Conservation (phyloP, 2,329 filamentous ascomycete species). For the Colletotrichum chrysophilum region DNA sequence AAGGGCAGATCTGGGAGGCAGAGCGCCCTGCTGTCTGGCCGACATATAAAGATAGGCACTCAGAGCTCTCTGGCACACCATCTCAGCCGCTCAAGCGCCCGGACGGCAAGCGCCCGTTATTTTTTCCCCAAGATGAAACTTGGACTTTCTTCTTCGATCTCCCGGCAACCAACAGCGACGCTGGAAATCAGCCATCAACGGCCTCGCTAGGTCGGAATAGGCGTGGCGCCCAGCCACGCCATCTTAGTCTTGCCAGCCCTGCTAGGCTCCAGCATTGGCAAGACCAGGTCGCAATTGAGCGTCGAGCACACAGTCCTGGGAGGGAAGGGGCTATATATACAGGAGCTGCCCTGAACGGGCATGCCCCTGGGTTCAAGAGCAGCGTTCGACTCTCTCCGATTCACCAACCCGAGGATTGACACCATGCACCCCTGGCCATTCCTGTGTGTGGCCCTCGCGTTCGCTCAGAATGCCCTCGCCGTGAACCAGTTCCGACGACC, state of each 20-base stretch:
- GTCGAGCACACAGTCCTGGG: not conserved
- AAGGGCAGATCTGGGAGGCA: not conserved
- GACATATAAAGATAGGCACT: not conserved
- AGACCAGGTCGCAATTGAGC: not conserved
- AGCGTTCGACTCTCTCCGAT: not conserved
- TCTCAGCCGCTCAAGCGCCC: not conserved
- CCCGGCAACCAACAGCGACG: not conserved
- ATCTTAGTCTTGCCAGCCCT: not conserved
- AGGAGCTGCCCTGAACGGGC: not conserved
- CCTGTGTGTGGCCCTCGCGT: not conserved
- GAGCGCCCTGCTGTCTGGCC: not conserved
- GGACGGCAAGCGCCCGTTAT: not conserved
- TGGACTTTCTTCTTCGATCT: not conserved
- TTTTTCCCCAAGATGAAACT: not conserved
- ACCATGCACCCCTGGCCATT: not conserved
- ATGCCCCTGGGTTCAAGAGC: fast-evolving
- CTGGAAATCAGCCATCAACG: not conserved
- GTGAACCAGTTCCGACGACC: not conserved
- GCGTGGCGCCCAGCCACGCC: not conserved
- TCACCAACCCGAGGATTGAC: not conserved
- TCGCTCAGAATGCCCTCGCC: not conserved
- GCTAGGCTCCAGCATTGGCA: not conserved
- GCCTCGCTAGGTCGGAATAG: not conserved
- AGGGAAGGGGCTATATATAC: not conserved
- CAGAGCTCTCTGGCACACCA: not conserved